Evolutionary conservation across 805 yeast species (phyloP), one percentile per base, ranked within the genome.

Genomic region (Candida glaebosa): DNA sequence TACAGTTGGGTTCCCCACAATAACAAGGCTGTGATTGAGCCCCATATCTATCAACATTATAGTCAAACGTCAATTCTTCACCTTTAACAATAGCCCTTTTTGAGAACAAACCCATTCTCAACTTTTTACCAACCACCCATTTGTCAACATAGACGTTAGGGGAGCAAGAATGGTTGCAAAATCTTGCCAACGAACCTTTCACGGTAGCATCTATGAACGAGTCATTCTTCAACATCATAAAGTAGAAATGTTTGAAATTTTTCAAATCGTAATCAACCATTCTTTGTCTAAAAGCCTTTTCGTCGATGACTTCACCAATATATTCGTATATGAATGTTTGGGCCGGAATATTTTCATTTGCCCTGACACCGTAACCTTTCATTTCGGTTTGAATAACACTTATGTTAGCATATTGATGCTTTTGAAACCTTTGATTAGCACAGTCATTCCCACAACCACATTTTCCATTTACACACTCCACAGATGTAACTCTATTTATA

Each of bases 121-220:
- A 71, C 58, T 87, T 84, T 45, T 85, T 87, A 20, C 89, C 89
- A 10, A 91, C 98, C 14, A 90, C 93, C 99, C 99, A 91, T 67
- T 91, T 91, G 61, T 91, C 96, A 33, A 91, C 96, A 53, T 78
- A 87, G 17, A 96, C 91, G 61, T 93, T 93, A 9, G 99, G 99
- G 54, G 79, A 82, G 62, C 99, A 91, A 16, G 96, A 87, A 64
- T 91, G 99, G 63, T 91, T 91, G 58, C 93, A 85, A 65, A 90
- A 93, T 43, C 99, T 73, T 2, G 96, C 96, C 42, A 91, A 63
- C 15, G 88, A 79, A 5, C 98, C 99, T 65, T 79, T 84, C 37
- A 75, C 75, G 1, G 98, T 91, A 37, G 99, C 99, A 63, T 91
- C 99, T 44, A 91, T 87, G 57, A 89, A 93, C 57, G 91, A 91